Conservation (phyloP, 768 basidiomycete genomes). For the Xerocomus potaroensis region DNA sequence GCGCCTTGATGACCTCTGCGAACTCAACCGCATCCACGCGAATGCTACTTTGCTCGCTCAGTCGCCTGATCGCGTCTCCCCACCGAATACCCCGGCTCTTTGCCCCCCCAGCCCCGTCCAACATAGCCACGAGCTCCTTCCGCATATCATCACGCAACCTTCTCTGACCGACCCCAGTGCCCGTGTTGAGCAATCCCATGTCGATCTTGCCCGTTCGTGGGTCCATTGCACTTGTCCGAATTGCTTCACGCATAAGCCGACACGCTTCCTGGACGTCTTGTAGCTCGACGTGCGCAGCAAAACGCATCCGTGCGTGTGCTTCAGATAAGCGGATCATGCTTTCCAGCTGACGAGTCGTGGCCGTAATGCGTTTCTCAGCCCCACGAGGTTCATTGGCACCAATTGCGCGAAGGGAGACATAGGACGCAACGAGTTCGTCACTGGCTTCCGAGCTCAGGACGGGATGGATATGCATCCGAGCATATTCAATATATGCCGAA, state of each 20-base stretch:
- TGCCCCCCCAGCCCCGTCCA: constrained; percentile 48
- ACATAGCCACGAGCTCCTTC: constrained; percentile 65
- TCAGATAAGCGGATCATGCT: constrained; percentile 95
- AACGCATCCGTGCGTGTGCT: constrained; percentile 95
- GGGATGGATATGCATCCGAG: constrained; percentile 81
- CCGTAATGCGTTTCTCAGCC: constrained; percentile 92
- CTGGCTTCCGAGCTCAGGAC: constrained; percentile 82
- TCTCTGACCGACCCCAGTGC: constrained; percentile 83
- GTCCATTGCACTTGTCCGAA: constrained; percentile 92
- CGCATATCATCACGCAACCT: constrained; percentile 88
- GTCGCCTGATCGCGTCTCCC: constrained; percentile 71
- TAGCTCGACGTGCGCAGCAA: constrained; percentile 81
- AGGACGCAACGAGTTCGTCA: constrained; percentile 77
- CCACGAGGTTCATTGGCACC: constrained; percentile 81
- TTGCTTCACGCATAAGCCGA: constrained; percentile 94
- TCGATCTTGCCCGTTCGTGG: constrained; percentile 97
- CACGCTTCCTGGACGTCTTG: constrained; percentile 87
- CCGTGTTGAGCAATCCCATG: constrained; percentile 92
- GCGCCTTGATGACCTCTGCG: constrained; percentile 63
- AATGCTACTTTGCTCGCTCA: constrained; percentile 83
- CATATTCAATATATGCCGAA: constrained; percentile 92
- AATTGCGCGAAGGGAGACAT: constrained; percentile 91
- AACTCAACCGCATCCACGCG: constrained; percentile 80
- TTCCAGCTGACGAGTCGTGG: constrained; percentile 96
- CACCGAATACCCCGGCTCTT: constrained; percentile 67